Evolutionary conservation across 169 alveolate species (phyloP), one percentile per base, ranked within the genome.

Genomic region (Eimeria acervulina): DNA sequence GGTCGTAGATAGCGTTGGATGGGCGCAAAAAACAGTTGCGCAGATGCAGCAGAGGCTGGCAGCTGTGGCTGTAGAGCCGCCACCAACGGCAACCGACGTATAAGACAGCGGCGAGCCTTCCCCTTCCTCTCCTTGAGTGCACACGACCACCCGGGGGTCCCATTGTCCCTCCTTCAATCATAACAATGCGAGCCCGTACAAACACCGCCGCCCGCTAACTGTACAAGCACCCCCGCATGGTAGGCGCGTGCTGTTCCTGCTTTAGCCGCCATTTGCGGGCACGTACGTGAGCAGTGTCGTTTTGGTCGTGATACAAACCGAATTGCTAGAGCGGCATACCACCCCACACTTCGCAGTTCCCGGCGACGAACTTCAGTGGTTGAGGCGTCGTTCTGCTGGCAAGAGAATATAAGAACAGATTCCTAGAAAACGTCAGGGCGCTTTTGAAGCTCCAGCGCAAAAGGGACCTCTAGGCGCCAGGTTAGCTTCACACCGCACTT

Each of bases 21-120:
- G 96, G 96, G 96, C 96, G 12, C 91, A 78, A 59, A 78, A 26
- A 40, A 92, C 96, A 4, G 96, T 92, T 23, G 72, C 55, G 74
- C 84, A 83, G 59, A 78, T 92, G 84, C 96, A 92, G 96, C 80
- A 63, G 93, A 84, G 96, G 28, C 96, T 92, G n/a, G 83, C 66
- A 1, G 94, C 94, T 36, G 94, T 38, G 84, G 94, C 94, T 36
- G 94, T 38, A 68, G 38, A 63, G 74, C 38, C 38, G 74, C 74
- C 68, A 59, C 74, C 68, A 59, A 1, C 28, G 68, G 68, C 19
- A 59, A 55, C 47, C 10, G 52, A 36, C 55, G 66, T n/a, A 1
- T 78, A 66, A 42, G 85, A 40, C 85, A 1, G 59, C 61, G 6
- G 31, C 44, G 78, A 72, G 12, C 17, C 4, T 51, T 15, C 12